Evolutionary conservation across 148 eudicot genomes (phyloP), one percentile per base, ranked within the genome.

Genomic region (Linanthus parryae): DNA sequence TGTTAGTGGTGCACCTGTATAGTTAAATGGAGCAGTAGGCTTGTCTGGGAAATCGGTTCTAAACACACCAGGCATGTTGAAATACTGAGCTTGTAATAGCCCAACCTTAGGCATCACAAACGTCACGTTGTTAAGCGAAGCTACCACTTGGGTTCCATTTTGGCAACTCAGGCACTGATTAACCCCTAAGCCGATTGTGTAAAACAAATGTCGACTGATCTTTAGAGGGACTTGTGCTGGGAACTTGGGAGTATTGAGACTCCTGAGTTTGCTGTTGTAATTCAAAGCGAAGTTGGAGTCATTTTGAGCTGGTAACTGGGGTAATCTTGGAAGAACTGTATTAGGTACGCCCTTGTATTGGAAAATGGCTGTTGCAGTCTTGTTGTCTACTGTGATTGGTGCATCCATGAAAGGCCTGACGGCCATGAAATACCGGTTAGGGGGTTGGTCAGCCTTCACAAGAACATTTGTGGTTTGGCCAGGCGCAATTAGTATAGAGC

Each of bases 391-490:
- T 3, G 85, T 47, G 21, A 79, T 52, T 30, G 76, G 76, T 12
- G 63, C 82, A 35, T 77, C 82, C 61, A 58, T 68, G 56, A 73
- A 77, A 17, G 82, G 69, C 38, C 82, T 55, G 13, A 74, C 68
- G 10, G 77, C 82, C 82, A 81, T 81, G 80, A 76, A 81, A 67
- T 81, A 81, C 18, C 78, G 61, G 11, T 61, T 56, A 0, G 77
- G 75, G 28, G 65, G 4, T 42, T 45, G 73, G 44, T 79, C 57
- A 13, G 85, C 78, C 42, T 54, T 57, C 9, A 75, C 61, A 0
- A 79, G 68, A 3, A 79, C 85, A 29, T 69, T 79, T 9, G 75
- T 79, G 35, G 85, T 79, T 24, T 79, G 85, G 28, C 81, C 85
- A 0, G 85, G 81, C 2, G 75, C 73, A 5, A 79, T 66, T 7